These are phyloP conservation scores for Plantago major DNA, from an alignment of 257 asterid species.

Conservation along the genomic window DNA sequence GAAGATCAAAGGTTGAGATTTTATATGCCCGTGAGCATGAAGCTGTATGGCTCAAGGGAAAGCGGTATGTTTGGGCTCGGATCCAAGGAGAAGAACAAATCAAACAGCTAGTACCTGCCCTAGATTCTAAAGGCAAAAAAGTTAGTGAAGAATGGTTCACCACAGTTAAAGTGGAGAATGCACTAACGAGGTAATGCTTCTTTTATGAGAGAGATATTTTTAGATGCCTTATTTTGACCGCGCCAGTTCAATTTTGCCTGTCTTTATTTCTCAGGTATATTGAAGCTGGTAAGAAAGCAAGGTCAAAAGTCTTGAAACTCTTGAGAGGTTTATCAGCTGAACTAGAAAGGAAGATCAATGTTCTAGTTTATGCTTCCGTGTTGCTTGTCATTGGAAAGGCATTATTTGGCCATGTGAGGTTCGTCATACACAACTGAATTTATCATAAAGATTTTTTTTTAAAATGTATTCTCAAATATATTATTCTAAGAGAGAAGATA, in stretches of 20 bases:
- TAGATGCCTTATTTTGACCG: conserved; percentile 9
- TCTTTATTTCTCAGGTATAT: conserved; percentile 56
- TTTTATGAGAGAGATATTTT: conserved; percentile 1
- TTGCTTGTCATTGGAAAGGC: conserved; percentile 89
- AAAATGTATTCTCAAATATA: not conserved
- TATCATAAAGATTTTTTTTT: not conserved
- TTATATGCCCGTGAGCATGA: conserved; percentile 84
- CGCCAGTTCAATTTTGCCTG: not conserved
- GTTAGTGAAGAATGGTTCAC: conserved; percentile 99
- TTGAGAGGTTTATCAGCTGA: conserved; percentile 76
- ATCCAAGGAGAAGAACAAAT: conserved; percentile 87
- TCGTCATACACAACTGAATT: conserved; percentile 23
- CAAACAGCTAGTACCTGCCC: conserved; percentile 73
- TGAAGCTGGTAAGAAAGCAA: conserved; percentile 73
- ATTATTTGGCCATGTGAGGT: conserved; percentile 89
- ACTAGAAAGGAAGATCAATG: conserved; percentile 74
- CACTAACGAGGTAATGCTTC: conserved; percentile 57
- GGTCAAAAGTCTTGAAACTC: conserved; percentile 66
- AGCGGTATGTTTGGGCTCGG: conserved; percentile 68
- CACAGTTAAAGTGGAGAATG: conserved; percentile 72
- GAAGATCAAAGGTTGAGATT: conserved; percentile 93
- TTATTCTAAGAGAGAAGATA: too few relatives aligned
- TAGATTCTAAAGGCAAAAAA: conserved; percentile 87
- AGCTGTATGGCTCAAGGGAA: conserved; percentile 95
- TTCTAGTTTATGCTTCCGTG: conserved; percentile 86